phyloP scores from a whole-genome alignment of 768 basidiomycete genomes.

The Lactarius tabidus region DNA sequence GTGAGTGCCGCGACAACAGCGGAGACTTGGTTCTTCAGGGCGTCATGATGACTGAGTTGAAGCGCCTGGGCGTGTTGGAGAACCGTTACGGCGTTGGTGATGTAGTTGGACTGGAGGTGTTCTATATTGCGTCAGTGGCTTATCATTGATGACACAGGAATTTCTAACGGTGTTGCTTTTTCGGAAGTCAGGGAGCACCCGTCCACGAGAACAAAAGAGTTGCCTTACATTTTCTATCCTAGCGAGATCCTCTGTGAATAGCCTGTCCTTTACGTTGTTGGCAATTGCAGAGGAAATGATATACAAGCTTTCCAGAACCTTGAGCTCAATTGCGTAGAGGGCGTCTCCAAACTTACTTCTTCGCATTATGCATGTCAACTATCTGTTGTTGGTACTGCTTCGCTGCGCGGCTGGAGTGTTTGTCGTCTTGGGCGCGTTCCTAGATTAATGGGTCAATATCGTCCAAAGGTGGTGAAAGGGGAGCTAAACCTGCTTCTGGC shows the following conservation, averaged over 20 bases:
- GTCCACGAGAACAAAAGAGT: constrained; percentile 6
- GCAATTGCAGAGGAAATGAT: constrained; percentile 66
- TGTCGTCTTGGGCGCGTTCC: constrained; percentile 68
- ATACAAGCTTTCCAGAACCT: constrained; percentile 48
- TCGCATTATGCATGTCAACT: constrained; percentile 73
- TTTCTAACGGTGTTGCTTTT: constrained; percentile 65
- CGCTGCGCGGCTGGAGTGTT: constrained; percentile 67
- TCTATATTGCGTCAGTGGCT: constrained; percentile 41
- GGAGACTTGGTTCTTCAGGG: constrained; percentile 47
- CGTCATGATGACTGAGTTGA: constrained; percentile 55
- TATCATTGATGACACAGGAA: not conserved
- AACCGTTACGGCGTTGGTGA: constrained; percentile 50
- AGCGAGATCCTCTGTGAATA: constrained; percentile 68
- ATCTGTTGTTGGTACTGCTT: constrained; percentile 74
- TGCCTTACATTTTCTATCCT: constrained; percentile 63
- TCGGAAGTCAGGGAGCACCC: constrained; percentile 19
- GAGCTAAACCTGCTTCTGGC: constrained; percentile 69
- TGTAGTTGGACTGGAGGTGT: constrained; percentile 61
- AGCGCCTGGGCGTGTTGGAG: constrained; percentile 57
- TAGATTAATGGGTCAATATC: constrained; percentile 31
- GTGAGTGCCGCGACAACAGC: constrained; percentile 46
- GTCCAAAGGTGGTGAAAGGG: constrained; percentile 5
- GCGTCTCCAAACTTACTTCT: constrained; percentile 52
- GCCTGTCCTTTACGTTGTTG: constrained; percentile 65
- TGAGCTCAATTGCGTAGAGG: not conserved